phyloP scores from a whole-genome alignment of 2,329 filamentous ascomycete genomes.

The Calonectria henricotiae region DNA sequence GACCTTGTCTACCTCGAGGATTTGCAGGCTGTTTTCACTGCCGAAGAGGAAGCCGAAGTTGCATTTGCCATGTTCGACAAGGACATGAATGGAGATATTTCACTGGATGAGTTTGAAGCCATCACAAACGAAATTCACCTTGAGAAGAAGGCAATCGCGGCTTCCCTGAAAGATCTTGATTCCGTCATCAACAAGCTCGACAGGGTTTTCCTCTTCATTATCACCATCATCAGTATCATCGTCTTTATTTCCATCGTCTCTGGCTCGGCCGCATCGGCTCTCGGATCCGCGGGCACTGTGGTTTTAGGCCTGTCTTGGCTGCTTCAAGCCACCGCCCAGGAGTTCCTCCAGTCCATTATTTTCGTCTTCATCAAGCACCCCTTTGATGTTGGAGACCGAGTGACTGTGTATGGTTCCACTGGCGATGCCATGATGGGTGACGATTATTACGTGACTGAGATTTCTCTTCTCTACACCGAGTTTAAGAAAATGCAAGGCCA shows the following conservation, averaged over 20 bases:
- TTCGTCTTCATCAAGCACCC: conserved; percentile 99
- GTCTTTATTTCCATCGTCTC: conserved; percentile 94
- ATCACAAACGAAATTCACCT: conserved; percentile 95
- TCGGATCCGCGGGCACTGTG: conserved; percentile 91
- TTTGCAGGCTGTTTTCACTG: conserved; percentile 83
- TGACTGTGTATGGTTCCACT: conserved; percentile 92
- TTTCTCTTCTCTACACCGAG: conserved; percentile 93
- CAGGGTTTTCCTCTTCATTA: conserved; percentile 90
- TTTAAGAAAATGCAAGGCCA: conserved; percentile 99
- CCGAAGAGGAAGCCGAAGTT: conserved; percentile 88
- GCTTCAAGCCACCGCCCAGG: conserved; percentile 92
- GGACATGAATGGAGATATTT: conserved; percentile 96
- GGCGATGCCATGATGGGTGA: conserved; percentile 85
- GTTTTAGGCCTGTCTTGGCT: conserved; percentile 95
- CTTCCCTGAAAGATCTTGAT: conserved; percentile 94
- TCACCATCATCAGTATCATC: conserved; percentile 84
- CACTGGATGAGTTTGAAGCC: conserved; percentile 93
- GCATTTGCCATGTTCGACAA: conserved; percentile 96
- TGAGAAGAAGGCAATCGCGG: conserved; percentile 95
- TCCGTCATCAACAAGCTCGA: conserved; percentile 94
- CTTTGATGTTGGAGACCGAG: conserved; percentile 95
- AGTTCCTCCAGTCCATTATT: conserved; percentile 93
- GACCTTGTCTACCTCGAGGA: conserved; percentile 87
- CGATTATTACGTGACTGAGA: conserved; percentile 97
- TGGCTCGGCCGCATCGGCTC: conserved; percentile 88